Conservation (phyloP, 2,329 filamentous ascomycete genomes). For the Diaporthe helianthi region DNA sequence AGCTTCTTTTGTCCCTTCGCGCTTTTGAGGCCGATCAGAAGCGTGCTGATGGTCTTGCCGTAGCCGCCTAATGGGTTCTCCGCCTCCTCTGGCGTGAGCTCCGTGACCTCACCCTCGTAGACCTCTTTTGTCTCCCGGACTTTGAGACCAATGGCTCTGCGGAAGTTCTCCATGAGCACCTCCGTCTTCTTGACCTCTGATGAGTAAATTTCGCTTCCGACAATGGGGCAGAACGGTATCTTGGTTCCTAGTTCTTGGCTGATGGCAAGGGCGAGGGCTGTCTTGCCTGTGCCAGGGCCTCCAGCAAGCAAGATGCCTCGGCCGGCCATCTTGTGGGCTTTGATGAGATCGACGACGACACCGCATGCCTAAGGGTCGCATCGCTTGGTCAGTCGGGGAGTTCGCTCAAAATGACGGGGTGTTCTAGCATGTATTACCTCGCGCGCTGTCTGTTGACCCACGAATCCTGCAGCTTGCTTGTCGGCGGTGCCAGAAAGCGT, state of each 20-base stretch:
- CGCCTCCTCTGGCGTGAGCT: constrained; percentile 95
- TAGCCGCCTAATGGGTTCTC: constrained; percentile 98
- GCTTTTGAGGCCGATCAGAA: constrained; percentile 93
- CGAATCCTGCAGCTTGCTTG: constrained; percentile 79
- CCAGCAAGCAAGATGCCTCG: constrained; percentile 92
- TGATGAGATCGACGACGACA: constrained; percentile 94
- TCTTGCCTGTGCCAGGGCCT: constrained; percentile 96
- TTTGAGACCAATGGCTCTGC: constrained; percentile 92
- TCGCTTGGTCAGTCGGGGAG: constrained; percentile 3
- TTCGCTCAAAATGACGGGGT: not conserved
- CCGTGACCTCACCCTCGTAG: constrained; percentile 97
- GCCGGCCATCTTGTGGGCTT: constrained; percentile 96
- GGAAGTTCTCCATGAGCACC: constrained; percentile 98
- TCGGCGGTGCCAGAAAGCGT: constrained; percentile 87
- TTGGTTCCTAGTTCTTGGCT: constrained; percentile 97
- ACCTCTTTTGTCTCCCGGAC: constrained; percentile 99
- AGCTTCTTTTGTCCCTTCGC: constrained; percentile 98
- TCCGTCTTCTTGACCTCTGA: constrained; percentile 99
- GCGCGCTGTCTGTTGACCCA: constrained; percentile 85
- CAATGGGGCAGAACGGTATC: constrained; percentile 97
- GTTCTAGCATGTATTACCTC: constrained; percentile 66
- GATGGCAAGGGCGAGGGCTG: constrained; percentile 91
- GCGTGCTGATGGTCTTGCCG: constrained; percentile 94
- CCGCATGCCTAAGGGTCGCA: constrained; percentile 76
- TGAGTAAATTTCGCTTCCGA: constrained; percentile 97